Evolutionary conservation across 1,139 yeast genomes (phyloP).

Genomic region (Candida pseudocylindracea): DNA sequence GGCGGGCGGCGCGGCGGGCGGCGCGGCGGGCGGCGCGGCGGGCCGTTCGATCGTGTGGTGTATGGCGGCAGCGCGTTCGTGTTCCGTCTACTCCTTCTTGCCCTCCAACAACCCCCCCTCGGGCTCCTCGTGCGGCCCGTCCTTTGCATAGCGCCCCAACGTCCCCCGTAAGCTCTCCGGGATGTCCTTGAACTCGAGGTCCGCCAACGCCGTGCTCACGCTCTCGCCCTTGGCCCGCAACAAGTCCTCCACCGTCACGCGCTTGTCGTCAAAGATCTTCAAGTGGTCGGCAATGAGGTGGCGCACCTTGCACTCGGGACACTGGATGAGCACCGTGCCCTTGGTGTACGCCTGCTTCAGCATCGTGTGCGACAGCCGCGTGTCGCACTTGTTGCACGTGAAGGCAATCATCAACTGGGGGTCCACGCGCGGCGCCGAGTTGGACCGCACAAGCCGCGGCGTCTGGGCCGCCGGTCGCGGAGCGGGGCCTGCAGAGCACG

Average conservation of each 20-base stretch:
- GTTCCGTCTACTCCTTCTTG: background rate
- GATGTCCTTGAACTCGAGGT: slow-evolving; percentile 48
- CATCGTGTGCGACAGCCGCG: slow-evolving; percentile 68
- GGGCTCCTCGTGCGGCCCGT: slow-evolving; percentile 20
- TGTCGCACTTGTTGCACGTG: slow-evolving; percentile 75
- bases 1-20: too few relatives aligned
- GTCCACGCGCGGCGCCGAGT: too few relatives aligned
- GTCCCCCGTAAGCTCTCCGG: slow-evolving; percentile 36
- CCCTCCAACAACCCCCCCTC: background rate
- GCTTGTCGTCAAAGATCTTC: slow-evolving; percentile 56
- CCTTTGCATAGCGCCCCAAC: slow-evolving; percentile 43
- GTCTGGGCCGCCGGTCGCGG: too few relatives aligned
- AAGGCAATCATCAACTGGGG: slow-evolving; percentile 77
- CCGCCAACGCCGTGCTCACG: slow-evolving; percentile 36
- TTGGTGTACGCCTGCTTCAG: slow-evolving; percentile 78
- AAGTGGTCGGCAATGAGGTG: slow-evolving; percentile 89
- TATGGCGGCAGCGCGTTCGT: background rate
- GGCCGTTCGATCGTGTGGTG: too few relatives aligned
- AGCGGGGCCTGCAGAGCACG: too few relatives aligned
- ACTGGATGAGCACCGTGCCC: slow-evolving; percentile 78
- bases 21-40: too few relatives aligned
- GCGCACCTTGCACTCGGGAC: slow-evolving; percentile 77
- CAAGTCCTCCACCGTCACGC: slow-evolving; percentile 63
- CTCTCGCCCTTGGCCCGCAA: slow-evolving; percentile 55
- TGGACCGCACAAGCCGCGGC: too few relatives aligned